Evolutionary conservation across 2,329 filamentous ascomycete species (phyloP).

Genomic region (Fusarium udum): DNA sequence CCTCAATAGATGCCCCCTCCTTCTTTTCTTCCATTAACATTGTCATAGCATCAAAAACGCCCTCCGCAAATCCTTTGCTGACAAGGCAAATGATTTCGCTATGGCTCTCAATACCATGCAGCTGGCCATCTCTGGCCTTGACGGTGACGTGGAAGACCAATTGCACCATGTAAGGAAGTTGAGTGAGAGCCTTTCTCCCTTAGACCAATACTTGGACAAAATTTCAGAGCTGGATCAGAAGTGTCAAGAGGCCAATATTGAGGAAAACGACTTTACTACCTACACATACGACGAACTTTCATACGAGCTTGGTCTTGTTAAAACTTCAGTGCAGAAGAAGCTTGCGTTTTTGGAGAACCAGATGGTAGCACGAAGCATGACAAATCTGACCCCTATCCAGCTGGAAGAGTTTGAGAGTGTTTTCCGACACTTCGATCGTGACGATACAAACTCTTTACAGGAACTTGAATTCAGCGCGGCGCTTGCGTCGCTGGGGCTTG

Average conservation of each 20-base stretch:
- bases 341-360: conserved; percentile 97
- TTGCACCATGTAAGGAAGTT: conserved; percentile 86
- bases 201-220: conserved; percentile 90
- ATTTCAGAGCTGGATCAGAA: conserved; percentile 88
- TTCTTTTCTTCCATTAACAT: conserved; percentile 42
- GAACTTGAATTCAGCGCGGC: conserved; percentile 97
- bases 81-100: conserved; percentile 98
- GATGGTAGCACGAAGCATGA: conserved; percentile 98
- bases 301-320: conserved; percentile 92
- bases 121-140: conserved; percentile 92
- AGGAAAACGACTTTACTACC: conserved; percentile 99
- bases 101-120: conserved; percentile 94
- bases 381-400: conserved; percentile 96
- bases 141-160: conserved; percentile 97
- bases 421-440: conserved; percentile 96
- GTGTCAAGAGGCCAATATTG: conserved; percentile 96
- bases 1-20: neutral
- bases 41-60: conserved; percentile 85
- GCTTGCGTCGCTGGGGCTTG: conserved; percentile 90
- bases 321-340: conserved; percentile 94
- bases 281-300: conserved; percentile 97
- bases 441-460: conserved; percentile 86
- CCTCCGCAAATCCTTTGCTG: conserved; percentile 89
- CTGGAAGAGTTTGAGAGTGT: conserved; percentile 98
- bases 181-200: conserved; percentile 83